Evolutionary conservation across 2,329 filamentous ascomycete species (phyloP).

Genomic region (Ophiobolus disseminans): DNA sequence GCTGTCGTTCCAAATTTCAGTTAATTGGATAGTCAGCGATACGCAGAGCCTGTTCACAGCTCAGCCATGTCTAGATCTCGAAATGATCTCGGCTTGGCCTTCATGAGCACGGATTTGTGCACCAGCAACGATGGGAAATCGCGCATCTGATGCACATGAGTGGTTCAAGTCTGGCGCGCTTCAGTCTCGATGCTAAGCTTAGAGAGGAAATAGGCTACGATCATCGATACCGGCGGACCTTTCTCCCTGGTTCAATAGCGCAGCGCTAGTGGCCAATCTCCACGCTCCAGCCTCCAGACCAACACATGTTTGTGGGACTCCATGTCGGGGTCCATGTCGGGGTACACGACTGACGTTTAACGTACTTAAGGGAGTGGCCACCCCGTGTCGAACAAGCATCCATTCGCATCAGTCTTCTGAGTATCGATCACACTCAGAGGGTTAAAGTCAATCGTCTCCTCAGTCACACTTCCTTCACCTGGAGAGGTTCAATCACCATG

Average conservation of each 20-base stretch:
- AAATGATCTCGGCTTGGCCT: neutral
- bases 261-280: conserved; percentile 21
- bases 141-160: conserved; percentile 11
- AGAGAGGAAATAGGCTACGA: conserved; percentile 5
- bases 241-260: conserved; percentile 23
- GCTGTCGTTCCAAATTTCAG: too few relatives aligned
- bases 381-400: conserved; percentile 7
- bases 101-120: neutral
- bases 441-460: conserved; percentile 6
- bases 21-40: too few relatives aligned
- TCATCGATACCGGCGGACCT: conserved; percentile 21
- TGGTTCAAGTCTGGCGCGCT: conserved; percentile 23
- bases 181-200: conserved; percentile 7
- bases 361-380: conserved; percentile 30
- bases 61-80: too few relatives aligned
- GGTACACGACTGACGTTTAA: conserved; percentile 20
- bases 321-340: conserved; percentile 13
- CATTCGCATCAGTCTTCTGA: conserved; percentile 11
- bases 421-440: conserved; percentile 8
- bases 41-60: too few relatives aligned
- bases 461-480: conserved; percentile 7
- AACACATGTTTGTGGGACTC: conserved; percentile 29
- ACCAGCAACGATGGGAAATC: conserved; percentile 6
- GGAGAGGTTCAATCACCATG: conserved; percentile 34
- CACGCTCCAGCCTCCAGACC: conserved; percentile 31